A percentile compares a stretch with the other conserved stretches of the same genome.
Evolutionary conservation across 495 filamentous ascomycete genomes (phyloP).

Genomic region (Penicillium canescens): DNA sequence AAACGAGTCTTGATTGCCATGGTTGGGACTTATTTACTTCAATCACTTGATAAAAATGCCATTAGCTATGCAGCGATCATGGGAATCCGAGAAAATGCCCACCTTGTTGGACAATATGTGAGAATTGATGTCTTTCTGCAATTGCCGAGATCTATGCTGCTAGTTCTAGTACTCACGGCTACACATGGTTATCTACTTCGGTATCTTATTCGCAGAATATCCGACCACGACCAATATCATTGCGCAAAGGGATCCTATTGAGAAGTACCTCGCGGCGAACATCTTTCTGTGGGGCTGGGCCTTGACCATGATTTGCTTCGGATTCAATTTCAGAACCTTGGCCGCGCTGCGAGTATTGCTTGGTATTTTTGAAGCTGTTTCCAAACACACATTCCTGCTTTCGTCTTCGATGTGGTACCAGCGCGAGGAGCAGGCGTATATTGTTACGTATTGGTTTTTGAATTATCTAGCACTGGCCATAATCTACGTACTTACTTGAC

Average conservation of each 20-base stretch:
- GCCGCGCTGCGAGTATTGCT: constrained; percentile 53
- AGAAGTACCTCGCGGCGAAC: constrained; percentile 51
- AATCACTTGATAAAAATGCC: constrained; percentile 64
- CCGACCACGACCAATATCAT: constrained; percentile 47
- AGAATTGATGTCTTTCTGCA: neutral
- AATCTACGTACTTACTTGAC: no score
- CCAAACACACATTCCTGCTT: constrained; percentile 48
- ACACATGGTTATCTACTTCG: constrained; percentile 35
- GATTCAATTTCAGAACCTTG: constrained; percentile 48
- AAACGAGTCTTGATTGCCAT: constrained; percentile 39
- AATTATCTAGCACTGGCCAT: constrained; percentile 9
- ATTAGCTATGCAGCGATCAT: constrained; percentile 60
- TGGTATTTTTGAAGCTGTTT: constrained; percentile 60
- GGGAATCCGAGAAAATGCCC: constrained; percentile 51
- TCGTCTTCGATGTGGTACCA: constrained; percentile 65
- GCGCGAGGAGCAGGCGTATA: constrained; percentile 56
- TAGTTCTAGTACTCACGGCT: constrained; percentile 40
- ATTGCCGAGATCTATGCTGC: neutral
- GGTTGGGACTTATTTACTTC: constrained; percentile 51
- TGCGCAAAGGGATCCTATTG: constrained; percentile 48
- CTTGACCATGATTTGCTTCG: constrained; percentile 50
- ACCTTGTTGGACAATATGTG: constrained; percentile 38
- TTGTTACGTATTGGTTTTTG: constrained; percentile 57
- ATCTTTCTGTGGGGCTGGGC: constrained; percentile 54
- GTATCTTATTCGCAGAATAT: constrained; percentile 42